These are phyloP conservation scores for Sedum album DNA, from an alignment of 164 flowering plant genomes.

Conservation along the genomic window DNA sequence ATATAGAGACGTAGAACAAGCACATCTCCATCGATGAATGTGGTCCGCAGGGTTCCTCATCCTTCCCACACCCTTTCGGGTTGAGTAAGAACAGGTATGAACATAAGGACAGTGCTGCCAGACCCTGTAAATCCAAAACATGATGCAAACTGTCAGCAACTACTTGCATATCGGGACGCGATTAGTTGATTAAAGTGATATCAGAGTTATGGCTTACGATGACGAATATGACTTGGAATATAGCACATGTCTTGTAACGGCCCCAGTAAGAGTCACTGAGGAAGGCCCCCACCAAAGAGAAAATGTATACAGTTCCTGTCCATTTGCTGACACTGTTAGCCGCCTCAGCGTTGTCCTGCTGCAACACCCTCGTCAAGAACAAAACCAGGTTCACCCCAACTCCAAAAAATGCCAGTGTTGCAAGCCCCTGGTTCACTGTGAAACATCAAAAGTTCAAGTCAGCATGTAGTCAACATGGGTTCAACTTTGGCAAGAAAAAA, in stretches of 20 bases:
- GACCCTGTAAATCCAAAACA: background rate
- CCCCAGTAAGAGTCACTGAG: conserved; percentile 6
- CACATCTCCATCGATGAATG: conserved; percentile 3
- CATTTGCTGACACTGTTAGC: conserved; percentile 5
- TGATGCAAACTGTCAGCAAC: background rate
- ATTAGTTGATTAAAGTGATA: background rate
- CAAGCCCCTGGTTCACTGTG: conserved; percentile 3
- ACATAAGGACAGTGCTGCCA: conserved; percentile 1
- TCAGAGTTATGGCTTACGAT: background rate
- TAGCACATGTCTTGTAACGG: conserved; percentile 2
- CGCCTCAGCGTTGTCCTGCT: conserved; percentile 3
- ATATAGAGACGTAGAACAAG: background rate
- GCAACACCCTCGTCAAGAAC: conserved; percentile 3
- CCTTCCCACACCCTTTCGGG: conserved; percentile 5
- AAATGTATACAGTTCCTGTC: conserved; percentile 1
- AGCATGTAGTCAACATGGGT: background rate
- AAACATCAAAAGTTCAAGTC: background rate
- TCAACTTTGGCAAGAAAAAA: background rate
- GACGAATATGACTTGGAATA: conserved; percentile 4
- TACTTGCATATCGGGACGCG: background rate
- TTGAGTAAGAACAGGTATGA: conserved; percentile 1
- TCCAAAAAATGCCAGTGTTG: conserved; percentile 2
- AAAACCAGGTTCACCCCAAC: conserved; percentile 1
- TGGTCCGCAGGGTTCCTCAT: background rate
- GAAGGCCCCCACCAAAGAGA: background rate